A percentile compares a stretch with the other conserved stretches of the same genome.
These are phyloP conservation scores for Lepiota brunneoincarnata DNA, from an alignment of 768 basidiomycete species.

Conservation along the genomic window DNA sequence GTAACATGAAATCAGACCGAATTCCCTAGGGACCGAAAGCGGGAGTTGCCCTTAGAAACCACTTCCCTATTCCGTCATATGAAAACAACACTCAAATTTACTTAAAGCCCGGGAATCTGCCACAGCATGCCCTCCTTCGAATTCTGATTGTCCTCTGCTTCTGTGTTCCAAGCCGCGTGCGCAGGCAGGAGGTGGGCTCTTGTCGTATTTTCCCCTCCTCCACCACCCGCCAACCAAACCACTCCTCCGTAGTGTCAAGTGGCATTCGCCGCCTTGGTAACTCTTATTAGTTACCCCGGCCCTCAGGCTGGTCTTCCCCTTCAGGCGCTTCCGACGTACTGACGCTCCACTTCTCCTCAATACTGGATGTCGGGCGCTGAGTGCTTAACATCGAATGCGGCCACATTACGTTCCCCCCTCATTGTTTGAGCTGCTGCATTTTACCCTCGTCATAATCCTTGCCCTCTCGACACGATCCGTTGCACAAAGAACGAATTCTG, in stretches of 20 bases:
- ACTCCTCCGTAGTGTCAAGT: neutral
- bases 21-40: neutral
- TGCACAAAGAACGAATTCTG: neutral
- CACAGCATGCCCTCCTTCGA: neutral
- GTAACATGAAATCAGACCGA: neutral
- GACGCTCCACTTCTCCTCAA: too few relatives aligned
- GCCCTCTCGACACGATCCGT: neutral
- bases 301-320: neutral
- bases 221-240: neutral
- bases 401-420: neutral
- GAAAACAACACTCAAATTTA: conserved; percentile 1
- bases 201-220: neutral
- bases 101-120: conserved; percentile 4
- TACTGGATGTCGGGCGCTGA: conserved; percentile 1
- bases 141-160: neutral
- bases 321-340: neutral
- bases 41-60: conserved; percentile 8
- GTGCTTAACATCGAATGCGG: conserved; percentile 3
- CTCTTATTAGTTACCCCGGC: neutral
- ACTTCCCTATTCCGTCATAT: conserved; percentile 10
- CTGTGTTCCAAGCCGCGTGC: too few relatives aligned
- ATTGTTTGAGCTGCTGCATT: neutral
- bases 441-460: neutral
- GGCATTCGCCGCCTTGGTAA: neutral
- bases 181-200: neutral